Evolutionary conservation across 352 stramenopile species (phyloP).

Genomic region (Phytophthora multivora): DNA sequence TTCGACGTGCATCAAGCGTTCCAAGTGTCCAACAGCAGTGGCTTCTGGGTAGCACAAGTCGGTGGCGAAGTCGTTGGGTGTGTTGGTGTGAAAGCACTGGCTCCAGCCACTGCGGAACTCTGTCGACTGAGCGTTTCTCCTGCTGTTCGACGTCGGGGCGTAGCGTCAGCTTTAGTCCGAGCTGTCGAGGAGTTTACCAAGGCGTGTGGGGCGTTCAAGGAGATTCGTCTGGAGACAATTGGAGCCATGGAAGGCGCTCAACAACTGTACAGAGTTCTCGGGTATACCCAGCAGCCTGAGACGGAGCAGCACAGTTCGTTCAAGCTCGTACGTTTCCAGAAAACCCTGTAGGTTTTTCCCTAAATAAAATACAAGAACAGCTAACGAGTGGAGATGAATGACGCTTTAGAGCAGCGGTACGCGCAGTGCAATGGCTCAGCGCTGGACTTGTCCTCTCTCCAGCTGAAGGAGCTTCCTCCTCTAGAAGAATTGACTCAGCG

Average conservation of each 20-base stretch:
- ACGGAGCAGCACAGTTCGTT: constrained; percentile 47
- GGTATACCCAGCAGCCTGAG: constrained; percentile 47
- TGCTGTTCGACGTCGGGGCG: constrained; percentile 43
- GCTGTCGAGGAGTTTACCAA: constrained; percentile 47
- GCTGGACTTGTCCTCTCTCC: constrained; percentile 56
- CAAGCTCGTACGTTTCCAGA: constrained; percentile 60
- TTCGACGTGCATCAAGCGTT: constrained; percentile 54
- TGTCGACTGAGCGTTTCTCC: constrained; percentile 63
- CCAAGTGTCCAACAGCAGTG: constrained; percentile 25
- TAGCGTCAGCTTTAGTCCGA: constrained; percentile 53
- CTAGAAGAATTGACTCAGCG: constrained; percentile 27
- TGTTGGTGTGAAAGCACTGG: constrained; percentile 55
- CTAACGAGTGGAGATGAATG: no score
- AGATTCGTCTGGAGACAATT: constrained; percentile 69
- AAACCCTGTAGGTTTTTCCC: constrained; percentile 31
- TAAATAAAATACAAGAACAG: constrained; percentile 32
- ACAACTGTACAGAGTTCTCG: constrained; percentile 48
- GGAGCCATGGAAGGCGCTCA: constrained; percentile 60
- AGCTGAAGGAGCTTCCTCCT: constrained; percentile 38
- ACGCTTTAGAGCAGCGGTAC: constrained; percentile 25
- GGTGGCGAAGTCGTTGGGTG: constrained; percentile 52
- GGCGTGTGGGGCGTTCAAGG: constrained; percentile 25
- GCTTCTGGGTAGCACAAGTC: constrained; percentile 72
- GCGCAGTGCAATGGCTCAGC: constrained; percentile 33
- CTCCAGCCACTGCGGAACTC: constrained; percentile 42